Evolutionary conservation across 179 eudicot genomes (phyloP).

Genomic region (Amaranthus tricolor): DNA sequence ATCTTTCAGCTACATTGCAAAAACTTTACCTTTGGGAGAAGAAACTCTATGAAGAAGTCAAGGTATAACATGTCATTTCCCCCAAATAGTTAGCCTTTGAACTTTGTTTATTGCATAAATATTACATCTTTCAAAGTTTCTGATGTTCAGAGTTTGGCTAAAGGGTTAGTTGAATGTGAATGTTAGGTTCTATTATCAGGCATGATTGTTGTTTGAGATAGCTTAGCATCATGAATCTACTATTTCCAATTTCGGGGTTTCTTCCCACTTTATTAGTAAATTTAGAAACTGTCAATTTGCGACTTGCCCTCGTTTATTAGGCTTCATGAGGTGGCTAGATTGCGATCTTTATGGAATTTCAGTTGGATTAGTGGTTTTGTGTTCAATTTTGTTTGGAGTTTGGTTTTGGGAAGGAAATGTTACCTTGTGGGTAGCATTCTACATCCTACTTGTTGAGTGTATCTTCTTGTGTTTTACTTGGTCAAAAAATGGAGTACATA

Average conservation of each 20-base stretch:
- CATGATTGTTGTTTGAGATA: background rate
- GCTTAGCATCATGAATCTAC: background rate
- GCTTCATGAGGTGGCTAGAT: conserved; percentile 5
- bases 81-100: background rate
- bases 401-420: conserved; percentile 6
- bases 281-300: background rate
- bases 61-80: conserved; percentile 42
- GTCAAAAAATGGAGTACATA: conserved; percentile 12
- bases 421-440: conserved; percentile 14
- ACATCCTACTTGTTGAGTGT: conserved; percentile 13
- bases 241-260: background rate
- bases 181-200: background rate
- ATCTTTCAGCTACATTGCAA: conserved; percentile 81
- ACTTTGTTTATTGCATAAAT: conserved; percentile 1
- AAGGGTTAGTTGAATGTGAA: background rate
- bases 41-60: conserved; percentile 88
- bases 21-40: conserved; percentile 95
- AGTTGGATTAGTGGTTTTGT: conserved; percentile 8
- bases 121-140: conserved; percentile 8
- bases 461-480: conserved; percentile 8
- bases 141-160: background rate
- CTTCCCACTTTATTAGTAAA: background rate
- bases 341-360: conserved; percentile 5
- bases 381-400: conserved; percentile 7
- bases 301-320: background rate